These are phyloP conservation scores for Neurospora crassa DNA, from an alignment of 2,329 filamentous ascomycete genomes.

Conservation along the genomic window DNA sequence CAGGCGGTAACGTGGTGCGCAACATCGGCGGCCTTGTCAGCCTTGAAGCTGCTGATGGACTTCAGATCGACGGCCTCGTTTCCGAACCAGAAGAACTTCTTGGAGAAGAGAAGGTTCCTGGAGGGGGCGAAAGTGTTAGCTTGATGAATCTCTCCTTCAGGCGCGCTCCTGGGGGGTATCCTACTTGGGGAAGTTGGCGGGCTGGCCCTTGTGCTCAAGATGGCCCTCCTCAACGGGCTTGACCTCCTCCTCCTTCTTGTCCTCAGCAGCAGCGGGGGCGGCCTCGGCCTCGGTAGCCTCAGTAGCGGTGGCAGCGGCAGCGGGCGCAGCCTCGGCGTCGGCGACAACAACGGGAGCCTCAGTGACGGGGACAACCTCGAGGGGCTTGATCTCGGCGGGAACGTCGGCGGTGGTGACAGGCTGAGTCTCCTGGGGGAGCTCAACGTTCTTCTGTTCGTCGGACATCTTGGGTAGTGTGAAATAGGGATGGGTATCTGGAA, in stretches of 20 bases:
- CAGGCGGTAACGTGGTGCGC: conserved; percentile 77
- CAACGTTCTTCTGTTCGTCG: conserved; percentile 62
- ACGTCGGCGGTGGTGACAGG: conserved; percentile 18
- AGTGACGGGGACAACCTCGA: conserved; percentile 7
- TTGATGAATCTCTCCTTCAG: conserved; percentile 5
- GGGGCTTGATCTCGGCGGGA: neutral
- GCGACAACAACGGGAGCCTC: conserved; percentile 30
- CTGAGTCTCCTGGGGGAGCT: conserved; percentile 39
- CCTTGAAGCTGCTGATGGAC: conserved; percentile 67
- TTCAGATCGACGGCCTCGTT: conserved; percentile 64
- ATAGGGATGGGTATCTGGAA: conserved; percentile 18
- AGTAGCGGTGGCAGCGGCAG: conserved; percentile 23
- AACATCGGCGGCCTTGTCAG: conserved; percentile 69
- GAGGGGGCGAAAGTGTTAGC: conserved; percentile 5
- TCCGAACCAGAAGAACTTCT: conserved; percentile 88
- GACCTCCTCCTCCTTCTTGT: conserved; percentile 32
- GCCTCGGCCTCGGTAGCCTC: conserved; percentile 31
- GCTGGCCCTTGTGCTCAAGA: conserved; percentile 88
- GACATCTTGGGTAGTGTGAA: conserved; percentile 49
- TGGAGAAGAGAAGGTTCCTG: conserved; percentile 81
- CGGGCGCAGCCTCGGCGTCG: conserved; percentile 31
- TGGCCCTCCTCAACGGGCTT: conserved; percentile 63
- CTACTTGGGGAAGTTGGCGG: conserved; percentile 78
- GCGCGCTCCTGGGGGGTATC: conserved; percentile 23
- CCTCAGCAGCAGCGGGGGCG: conserved; percentile 24